Evolutionary conservation across 768 basidiomycete genomes (phyloP), one percentile per base, ranked within the genome.

Genomic region (Pisolithus tinctorius): DNA sequence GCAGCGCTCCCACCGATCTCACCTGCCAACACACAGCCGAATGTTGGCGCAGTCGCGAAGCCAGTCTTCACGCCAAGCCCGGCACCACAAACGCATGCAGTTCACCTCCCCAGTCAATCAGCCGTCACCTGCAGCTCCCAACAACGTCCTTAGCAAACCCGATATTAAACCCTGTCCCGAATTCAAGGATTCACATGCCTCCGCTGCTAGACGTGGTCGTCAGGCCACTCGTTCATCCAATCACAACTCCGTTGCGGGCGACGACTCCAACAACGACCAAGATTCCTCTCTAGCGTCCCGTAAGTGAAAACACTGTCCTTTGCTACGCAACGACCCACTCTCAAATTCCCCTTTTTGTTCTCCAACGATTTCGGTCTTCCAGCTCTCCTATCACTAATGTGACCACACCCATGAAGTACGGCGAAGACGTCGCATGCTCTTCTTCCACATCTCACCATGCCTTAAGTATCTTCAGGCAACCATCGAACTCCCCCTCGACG

Each of bases 101-200:
- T 92, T 90, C 70, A 92, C 88, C 1, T 92, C 92, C 67, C 84
- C 85, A 58, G 76, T 91, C 58, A 88, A 91, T 68, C 82, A 84
- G 53, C 84, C 83, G 14, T 60, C 71, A 14, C 73, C 77, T 1
- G 63, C 77, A 20, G 65, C 65, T 13, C 68, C 76, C 16, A 74
- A 74, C 53, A 74, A 74, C 53, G 59, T 70, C 20, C 77, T 78
- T 56, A 77, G 79, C 60, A 86, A 84, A 64, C 84, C 83, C 6
- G 81, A 84, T 64, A 69, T 80, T 20, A 81, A 80, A 60, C 84
- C 83, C 6, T 83, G 81, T 16, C 68, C 75, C 1, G 83, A 85
- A 57, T 83, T 84, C 71, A 78, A 74, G 60, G 81, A 82, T 53
- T 64, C 72, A 3, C 34, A 34, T 13, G 14, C 13, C 11, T 34